These are phyloP conservation scores for Candolleomyces eurysporus DNA, from an alignment of 768 basidiomycete species.

Conservation along the genomic window DNA sequence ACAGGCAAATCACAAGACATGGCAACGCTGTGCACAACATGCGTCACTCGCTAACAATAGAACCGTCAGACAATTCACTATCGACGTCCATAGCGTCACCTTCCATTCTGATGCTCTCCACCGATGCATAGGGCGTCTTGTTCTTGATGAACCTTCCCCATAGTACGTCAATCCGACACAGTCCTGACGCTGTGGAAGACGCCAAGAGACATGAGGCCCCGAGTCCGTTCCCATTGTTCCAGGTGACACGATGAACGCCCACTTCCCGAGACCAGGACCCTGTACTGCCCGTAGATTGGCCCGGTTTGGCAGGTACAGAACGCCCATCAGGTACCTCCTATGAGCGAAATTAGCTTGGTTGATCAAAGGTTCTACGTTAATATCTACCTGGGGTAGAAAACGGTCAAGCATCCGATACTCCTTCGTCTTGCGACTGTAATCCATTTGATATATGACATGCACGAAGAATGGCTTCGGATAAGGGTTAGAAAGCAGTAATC, in stretches of 20 bases:
- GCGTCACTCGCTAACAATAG: not conserved
- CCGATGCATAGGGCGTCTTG: slow-evolving; percentile 61
- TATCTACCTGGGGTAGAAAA: slow-evolving; percentile 66
- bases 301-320: slow-evolving; percentile 32
- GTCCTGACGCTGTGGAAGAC: slow-evolving; percentile 78
- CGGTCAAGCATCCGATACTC: slow-evolving; percentile 89
- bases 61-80: slow-evolving; percentile 7
- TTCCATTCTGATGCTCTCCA: slow-evolving; percentile 63
- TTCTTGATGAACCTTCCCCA: slow-evolving; percentile 72
- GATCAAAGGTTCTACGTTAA: not conserved
- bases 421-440: slow-evolving; percentile 73
- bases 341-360: slow-evolving; percentile 1
- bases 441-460: slow-evolving; percentile 82
- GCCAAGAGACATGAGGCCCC: slow-evolving; percentile 59
- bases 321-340: slow-evolving; percentile 52
- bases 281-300: slow-evolving; percentile 36
- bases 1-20: not conserved
- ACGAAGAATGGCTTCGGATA: slow-evolving; percentile 64
- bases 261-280: slow-evolving; percentile 82
- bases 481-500: not conserved
- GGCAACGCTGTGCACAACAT: not conserved
- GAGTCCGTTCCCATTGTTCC: slow-evolving; percentile 79
- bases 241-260: slow-evolving; percentile 71
- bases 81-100: slow-evolving; percentile 44
- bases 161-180: slow-evolving; percentile 83